Evolutionary conservation across 345 rosid species (phyloP), one percentile per base, ranked within the genome.

Genomic region (Citrus sp.): DNA sequence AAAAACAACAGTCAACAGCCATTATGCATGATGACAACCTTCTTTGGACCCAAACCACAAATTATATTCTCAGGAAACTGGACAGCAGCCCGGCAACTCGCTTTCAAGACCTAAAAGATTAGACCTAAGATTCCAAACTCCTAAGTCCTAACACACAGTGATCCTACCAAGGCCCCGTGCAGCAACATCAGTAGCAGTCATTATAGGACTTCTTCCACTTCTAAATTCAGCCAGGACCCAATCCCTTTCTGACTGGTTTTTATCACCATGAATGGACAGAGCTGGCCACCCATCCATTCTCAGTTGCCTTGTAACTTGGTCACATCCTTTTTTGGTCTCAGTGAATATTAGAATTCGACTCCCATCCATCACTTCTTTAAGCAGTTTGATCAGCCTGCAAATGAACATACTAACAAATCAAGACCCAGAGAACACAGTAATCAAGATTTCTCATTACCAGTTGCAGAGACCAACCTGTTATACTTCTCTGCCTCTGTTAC

Each of bases 201-300:
- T 93, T 80, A 95, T 87, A 34, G 94, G 89, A 84, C 87, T 95
- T 85, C 95, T 88, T 88, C 98, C 98, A 80, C 93, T 91, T 82
- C 88, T 95, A 88, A 95, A 95, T 80, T 95, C 98, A 25, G 97
- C 88, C 78, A 95, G 89, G 79, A 95, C 99, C 92, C 99, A 87
- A 77, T 95, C 99, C 85, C 99, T 90, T 89, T 95, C 99, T 8
- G 88, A 25, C 89, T 93, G 98, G 81, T 86, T 95, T 87, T 95
- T 95, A 88, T 95, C 99, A 78, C 99, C 99, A 81, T 95, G 99
- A 84, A 95, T 95, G 77, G 98, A 93, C 61, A 95, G 84, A 54
- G 98, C 99, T 69, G 97, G 97, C 99, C 99, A 95, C 71, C 99
- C 99, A 81, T 95, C 99, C 98, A 93, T 93, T 81, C 99, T 94